phyloP scores from a whole-genome alignment of 2,329 filamentous ascomycete genomes.

The Chalaropsis ovoidea region DNA sequence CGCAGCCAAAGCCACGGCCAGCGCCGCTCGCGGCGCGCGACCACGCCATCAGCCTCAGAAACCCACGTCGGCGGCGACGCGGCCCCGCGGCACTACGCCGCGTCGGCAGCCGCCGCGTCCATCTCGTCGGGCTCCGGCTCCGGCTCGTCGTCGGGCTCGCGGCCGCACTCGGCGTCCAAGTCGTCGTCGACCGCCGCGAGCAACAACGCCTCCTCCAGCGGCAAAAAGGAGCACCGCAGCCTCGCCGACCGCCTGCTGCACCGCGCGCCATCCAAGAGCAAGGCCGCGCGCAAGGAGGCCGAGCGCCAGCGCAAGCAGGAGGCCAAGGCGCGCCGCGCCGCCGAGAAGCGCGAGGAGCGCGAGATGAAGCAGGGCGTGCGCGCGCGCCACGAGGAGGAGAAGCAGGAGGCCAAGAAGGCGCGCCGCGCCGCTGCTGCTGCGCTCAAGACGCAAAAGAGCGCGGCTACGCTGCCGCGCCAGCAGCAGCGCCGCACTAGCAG shows the following conservation, averaged over 20 bases:
- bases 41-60: background rate
- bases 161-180: background rate
- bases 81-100: background rate
- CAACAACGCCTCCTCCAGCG: background rate
- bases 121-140: background rate
- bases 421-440: conserved; percentile 37
- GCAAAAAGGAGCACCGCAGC: conserved; percentile 16
- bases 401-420: conserved; percentile 50
- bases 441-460: conserved; percentile 41
- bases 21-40: background rate
- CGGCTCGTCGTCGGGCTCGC: background rate
- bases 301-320: conserved; percentile 30
- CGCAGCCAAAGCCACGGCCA: background rate
- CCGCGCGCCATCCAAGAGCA: conserved; percentile 7
- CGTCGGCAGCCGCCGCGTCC: background rate
- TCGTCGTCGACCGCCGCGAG: background rate
- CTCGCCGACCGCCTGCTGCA: conserved; percentile 18
- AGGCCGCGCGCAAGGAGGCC: conserved; percentile 14
- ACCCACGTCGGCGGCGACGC: background rate
- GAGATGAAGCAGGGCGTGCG: conserved; percentile 44
- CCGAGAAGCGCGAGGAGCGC: conserved; percentile 38
- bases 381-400: conserved; percentile 40
- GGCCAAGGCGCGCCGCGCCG: conserved; percentile 44
- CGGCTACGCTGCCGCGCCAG: conserved; percentile 54
- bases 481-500: conserved; percentile 47